phyloP scores from a whole-genome alignment of 352 stramenopile species.

The Phytophthora pistaciae region DNA sequence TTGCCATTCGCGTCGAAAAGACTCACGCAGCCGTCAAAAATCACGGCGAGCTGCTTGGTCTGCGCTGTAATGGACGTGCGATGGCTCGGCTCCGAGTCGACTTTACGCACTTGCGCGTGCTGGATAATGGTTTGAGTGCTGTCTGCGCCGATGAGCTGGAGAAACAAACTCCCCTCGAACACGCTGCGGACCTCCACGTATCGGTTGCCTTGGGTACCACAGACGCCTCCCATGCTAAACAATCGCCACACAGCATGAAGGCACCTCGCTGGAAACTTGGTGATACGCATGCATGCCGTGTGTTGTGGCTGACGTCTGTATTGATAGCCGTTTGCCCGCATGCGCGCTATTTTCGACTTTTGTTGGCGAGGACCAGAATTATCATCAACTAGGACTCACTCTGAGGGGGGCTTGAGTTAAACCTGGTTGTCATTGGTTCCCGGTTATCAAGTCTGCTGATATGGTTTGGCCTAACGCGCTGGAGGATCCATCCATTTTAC shows the following conservation, averaged over 20 bases:
- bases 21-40: slow-evolving; percentile 64
- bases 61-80: slow-evolving; percentile 32
- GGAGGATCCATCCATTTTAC: not conserved
- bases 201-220: slow-evolving; percentile 47
- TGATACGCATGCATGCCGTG: not conserved
- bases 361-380: not conserved
- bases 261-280: not conserved
- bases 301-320: not conserved
- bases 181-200: slow-evolving; percentile 50
- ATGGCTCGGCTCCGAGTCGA: slow-evolving; percentile 43
- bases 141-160: slow-evolving; percentile 69
- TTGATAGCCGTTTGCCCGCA: slow-evolving; percentile 8
- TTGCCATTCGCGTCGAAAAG: slow-evolving; percentile 54
- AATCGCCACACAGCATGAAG: slow-evolving; percentile 26
- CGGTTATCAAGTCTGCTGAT: not conserved
- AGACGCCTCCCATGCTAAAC: slow-evolving; percentile 61
- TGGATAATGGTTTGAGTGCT: slow-evolving; percentile 57
- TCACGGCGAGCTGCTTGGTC: slow-evolving; percentile 48
- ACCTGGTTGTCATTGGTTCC: not conserved
- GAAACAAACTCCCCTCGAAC: slow-evolving; percentile 68
- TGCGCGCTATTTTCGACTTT: slow-evolving; percentile 25
- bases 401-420: not conserved
- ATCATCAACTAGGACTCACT: not conserved
- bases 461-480: not conserved
- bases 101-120: slow-evolving; percentile 56